Conservation (phyloP, 192 early-diverging fungal species). For the Spinellus fusiger region DNA sequence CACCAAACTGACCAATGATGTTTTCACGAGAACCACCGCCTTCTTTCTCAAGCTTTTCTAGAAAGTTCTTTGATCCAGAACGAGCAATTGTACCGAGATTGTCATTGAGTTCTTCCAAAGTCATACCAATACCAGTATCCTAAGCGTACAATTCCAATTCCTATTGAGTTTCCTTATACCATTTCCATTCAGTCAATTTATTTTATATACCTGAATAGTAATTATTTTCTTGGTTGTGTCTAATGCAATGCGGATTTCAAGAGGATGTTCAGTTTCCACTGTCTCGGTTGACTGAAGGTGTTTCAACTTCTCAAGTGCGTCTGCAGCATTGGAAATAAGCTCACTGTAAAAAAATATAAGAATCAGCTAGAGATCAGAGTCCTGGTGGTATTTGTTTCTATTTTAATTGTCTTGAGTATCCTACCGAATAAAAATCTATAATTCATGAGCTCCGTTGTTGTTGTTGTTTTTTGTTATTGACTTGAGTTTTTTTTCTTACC, state of each 20-base stretch:
- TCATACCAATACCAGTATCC: conserved; percentile 83
- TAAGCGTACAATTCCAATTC: conserved; percentile 44
- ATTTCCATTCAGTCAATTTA: not conserved
- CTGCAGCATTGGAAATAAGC: conserved; percentile 57
- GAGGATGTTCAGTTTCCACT: conserved; percentile 40
- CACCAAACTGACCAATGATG: conserved; percentile 87
- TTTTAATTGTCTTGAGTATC: not conserved
- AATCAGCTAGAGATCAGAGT: not conserved
- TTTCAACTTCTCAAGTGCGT: conserved; percentile 59
- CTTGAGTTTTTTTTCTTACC: conserved; percentile 19
- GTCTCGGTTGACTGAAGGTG: conserved; percentile 41
- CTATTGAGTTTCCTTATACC: not conserved
- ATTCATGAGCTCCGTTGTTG: too few species aligned
- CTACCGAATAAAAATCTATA: conserved; percentile 38
- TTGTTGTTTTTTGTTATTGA: too few species aligned
- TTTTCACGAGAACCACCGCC: conserved; percentile 46
- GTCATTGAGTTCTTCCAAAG: conserved; percentile 59
- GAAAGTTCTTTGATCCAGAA: conserved; percentile 77
- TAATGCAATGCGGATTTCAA: conserved; percentile 54
- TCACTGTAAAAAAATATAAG: conserved; percentile 33
- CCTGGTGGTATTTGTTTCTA: not conserved
- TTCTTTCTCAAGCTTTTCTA: conserved; percentile 49
- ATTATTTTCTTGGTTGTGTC: conserved; percentile 45
- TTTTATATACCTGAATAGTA: conserved; percentile 39
- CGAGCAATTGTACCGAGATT: conserved; percentile 84